Conservation (phyloP, 2,329 filamentous ascomycete genomes). For the Acephala macrosclerotiorum region DNA sequence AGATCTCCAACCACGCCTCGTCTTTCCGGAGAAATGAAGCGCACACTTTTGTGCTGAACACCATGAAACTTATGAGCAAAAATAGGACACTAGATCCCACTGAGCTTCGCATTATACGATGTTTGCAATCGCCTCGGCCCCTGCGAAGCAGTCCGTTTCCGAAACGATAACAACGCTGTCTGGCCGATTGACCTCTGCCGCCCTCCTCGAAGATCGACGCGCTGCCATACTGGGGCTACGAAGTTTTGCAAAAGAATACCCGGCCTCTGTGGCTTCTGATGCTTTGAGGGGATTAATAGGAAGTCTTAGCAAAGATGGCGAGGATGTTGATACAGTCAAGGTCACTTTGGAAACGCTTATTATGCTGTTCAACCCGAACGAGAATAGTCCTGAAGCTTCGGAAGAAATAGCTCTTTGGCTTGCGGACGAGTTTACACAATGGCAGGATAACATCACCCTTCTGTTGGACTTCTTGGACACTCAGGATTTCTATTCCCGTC, state of each 20-base stretch:
- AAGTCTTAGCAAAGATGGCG: conserved; percentile 83
- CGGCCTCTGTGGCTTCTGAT: conserved; percentile 92
- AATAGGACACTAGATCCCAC: conserved; percentile 29
- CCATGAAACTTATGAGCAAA: conserved; percentile 23
- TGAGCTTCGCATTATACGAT: conserved; percentile 48
- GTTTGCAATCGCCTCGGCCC: conserved; percentile 74
- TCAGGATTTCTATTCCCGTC: conserved; percentile 85
- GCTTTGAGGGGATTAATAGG: conserved; percentile 89
- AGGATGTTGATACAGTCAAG: conserved; percentile 96
- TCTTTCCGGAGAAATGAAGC: not conserved
- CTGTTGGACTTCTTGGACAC: conserved; percentile 89
- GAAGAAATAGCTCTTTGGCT: conserved; percentile 97
- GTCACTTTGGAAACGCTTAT: conserved; percentile 93
- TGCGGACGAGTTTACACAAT: conserved; percentile 96
- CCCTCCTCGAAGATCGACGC: conserved; percentile 90
- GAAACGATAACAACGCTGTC: conserved; percentile 94
- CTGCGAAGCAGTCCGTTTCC: conserved; percentile 93
- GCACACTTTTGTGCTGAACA: conserved; percentile 5
- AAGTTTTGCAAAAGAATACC: conserved; percentile 96
- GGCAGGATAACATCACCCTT: conserved; percentile 94
- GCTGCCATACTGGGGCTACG: conserved; percentile 91
- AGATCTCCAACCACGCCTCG: conserved; percentile 1
- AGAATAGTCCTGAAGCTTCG: conserved; percentile 85
- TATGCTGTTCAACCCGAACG: conserved; percentile 83
- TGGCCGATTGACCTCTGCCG: conserved; percentile 85